These are phyloP conservation scores for Aspergillus homomorphus DNA, from an alignment of 495 filamentous ascomycete species.

Conservation along the genomic window DNA sequence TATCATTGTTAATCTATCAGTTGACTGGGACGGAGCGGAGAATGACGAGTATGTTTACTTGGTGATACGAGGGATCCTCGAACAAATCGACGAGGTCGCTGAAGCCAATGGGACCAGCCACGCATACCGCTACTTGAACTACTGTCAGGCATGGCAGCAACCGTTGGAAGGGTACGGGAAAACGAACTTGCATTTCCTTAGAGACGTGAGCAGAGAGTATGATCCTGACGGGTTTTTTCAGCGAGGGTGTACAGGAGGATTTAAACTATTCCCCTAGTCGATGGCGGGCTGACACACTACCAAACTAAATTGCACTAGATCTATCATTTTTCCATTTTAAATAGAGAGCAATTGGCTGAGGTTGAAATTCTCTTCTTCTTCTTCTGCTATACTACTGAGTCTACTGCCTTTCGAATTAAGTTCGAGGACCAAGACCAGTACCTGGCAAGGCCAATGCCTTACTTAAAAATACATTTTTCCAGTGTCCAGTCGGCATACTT, in stretches of 20 bases:
- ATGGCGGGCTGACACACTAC: too few relatives aligned
- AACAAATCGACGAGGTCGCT: constrained; percentile 1
- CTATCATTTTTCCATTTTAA: too few relatives aligned
- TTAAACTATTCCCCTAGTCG: neutral
- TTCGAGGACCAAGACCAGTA: too few relatives aligned
- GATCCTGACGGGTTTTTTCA: constrained; percentile 9
- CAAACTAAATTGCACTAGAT: too few relatives aligned
- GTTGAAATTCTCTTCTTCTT: too few relatives aligned
- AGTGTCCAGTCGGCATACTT: too few relatives aligned
- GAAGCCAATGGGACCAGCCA: neutral
- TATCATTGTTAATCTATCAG: neutral
- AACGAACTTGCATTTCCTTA: neutral
- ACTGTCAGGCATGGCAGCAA: constrained; percentile 6
- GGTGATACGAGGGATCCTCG: neutral
- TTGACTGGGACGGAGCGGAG: neutral
- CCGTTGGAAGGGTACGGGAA: constrained; percentile 6
- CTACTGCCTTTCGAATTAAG: too few relatives aligned
- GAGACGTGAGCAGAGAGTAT: neutral
- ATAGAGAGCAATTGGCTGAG: too few relatives aligned
- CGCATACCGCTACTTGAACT: constrained; percentile 7
- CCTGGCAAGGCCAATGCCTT: too few relatives aligned
- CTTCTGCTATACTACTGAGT: too few relatives aligned
- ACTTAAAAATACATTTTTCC: too few relatives aligned
- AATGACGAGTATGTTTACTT: neutral
- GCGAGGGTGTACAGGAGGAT: constrained; percentile 1